Evolutionary conservation across 768 basidiomycete genomes (phyloP), one percentile per base, ranked within the genome.

Genomic region (Rhizopogon sp.): DNA sequence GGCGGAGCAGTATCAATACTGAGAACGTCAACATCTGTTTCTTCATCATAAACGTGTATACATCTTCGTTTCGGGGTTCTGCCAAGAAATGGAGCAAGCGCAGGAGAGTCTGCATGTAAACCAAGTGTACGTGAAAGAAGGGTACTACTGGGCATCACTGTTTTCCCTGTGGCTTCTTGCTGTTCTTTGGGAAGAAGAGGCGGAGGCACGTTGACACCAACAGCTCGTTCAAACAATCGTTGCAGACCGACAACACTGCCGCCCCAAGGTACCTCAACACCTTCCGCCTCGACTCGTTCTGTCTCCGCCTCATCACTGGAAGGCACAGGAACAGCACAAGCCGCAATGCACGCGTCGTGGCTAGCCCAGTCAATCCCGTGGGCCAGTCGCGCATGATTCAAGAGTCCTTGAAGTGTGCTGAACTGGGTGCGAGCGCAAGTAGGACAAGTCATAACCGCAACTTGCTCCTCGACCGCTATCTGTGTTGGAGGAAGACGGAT

Each of bases 341-440:
- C 70, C 47, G 70, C 70, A 22, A 82, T 75, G 54, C 79, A 81
- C 31, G 78, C 74, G 43, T 82, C 80, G 55, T 81, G 79, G 33
- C 73, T 79, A 16, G 76, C 73, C 65, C 72, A 81, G 54, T 80
- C 75, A 40, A 76, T 64, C 13, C 71, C 66, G 55, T 81, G 79
- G 8, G 74, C 67, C n/a, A 80, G 63, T 16, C 80, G 77, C 40
- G 75, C 78, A 59, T 81, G 79, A 50, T 81, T 81, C 29, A 82
- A 66, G 39, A 81, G 69, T 11, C 79, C 79, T 55, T 81, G 79
- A 6, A 81, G 69, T 25, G 70, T 79, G 22, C 76, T 78, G 60
- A 81, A 79, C 45, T 81, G 76, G 6, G 70, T 72, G 20, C 79
- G 74, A 8, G 60, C 44, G 56, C 79, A 81, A 50, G 72, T 74